A percentile compares a stretch with the other conserved stretches of the same genome.
Conservation (phyloP, 1,139 yeast species). For the Pichiaceae sp. region DNA sequence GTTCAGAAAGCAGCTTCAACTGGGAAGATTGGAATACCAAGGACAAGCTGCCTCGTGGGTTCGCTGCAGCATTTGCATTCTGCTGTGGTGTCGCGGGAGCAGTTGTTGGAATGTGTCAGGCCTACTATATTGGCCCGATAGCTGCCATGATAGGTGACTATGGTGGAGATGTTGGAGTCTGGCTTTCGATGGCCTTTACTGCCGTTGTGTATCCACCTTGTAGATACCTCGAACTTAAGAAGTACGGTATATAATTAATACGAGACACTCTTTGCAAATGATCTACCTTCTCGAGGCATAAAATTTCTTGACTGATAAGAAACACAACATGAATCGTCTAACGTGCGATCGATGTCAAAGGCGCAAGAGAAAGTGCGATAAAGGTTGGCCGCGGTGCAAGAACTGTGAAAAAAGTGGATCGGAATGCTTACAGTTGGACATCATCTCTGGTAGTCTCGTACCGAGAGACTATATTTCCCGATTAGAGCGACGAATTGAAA, state of each 20-base stretch:
- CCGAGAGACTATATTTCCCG: too few relatives aligned
- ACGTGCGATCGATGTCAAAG: too few relatives aligned
- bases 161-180: constrained; percentile 88
- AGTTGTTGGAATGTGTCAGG: constrained; percentile 77
- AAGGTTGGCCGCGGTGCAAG: too few relatives aligned
- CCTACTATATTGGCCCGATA: constrained; percentile 73
- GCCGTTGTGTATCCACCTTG: constrained; percentile 55
- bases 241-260: constrained; percentile 32
- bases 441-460: too few relatives aligned
- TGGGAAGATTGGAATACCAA: constrained; percentile 47
- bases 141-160: constrained; percentile 49
- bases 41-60: constrained; percentile 56
- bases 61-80: constrained; percentile 68
- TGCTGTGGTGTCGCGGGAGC: constrained; percentile 80
- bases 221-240: constrained; percentile 50
- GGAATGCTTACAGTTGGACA: too few relatives aligned
- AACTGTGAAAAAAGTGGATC: too few relatives aligned
- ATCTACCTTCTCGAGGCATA: too few relatives aligned
- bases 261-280: too few relatives aligned
- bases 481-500: too few relatives aligned
- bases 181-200: constrained; percentile 62
- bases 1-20: constrained; percentile 31
- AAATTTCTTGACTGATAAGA: too few relatives aligned
- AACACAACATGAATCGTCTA: too few relatives aligned
- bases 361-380: too few relatives aligned